These are phyloP conservation scores for Akanthomyces dipterigenus DNA, from an alignment of 2,329 filamentous ascomycete species.

Conservation along the genomic window DNA sequence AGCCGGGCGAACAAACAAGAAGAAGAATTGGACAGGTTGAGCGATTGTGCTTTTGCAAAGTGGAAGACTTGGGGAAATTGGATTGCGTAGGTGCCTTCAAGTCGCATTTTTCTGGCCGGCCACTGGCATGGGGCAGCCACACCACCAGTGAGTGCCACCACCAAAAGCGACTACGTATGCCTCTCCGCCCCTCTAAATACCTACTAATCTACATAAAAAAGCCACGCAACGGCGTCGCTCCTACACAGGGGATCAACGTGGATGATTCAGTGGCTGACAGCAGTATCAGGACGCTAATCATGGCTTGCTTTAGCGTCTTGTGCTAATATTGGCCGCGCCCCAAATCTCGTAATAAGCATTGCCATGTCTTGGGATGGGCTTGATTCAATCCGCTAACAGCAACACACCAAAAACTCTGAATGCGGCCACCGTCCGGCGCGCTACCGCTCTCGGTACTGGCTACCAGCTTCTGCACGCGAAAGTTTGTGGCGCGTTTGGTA, in stretches of 20 bases:
- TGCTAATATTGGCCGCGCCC: not conserved
- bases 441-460: not conserved
- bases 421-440: not conserved
- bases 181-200: not conserved
- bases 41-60: not conserved
- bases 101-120: not conserved
- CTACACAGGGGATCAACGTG: not conserved
- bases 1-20: slow-evolving; percentile 6
- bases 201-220: not conserved
- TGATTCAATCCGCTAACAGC: not conserved
- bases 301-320: not conserved
- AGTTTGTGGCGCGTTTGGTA: not conserved
- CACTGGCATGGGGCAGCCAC: not conserved
- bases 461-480: not conserved
- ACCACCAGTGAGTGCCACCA: not conserved
- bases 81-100: not conserved
- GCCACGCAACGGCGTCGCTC: not conserved
- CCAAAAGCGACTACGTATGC: not conserved
- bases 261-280: slow-evolving; percentile 4
- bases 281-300: not conserved
- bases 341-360: not conserved
- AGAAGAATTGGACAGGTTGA: not conserved
- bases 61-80: not conserved
- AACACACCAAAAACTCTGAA: too few species aligned
- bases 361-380: not conserved